These are phyloP conservation scores for Alternaria consortialis DNA, from an alignment of 2,329 filamentous ascomycete species.

Conservation along the genomic window DNA sequence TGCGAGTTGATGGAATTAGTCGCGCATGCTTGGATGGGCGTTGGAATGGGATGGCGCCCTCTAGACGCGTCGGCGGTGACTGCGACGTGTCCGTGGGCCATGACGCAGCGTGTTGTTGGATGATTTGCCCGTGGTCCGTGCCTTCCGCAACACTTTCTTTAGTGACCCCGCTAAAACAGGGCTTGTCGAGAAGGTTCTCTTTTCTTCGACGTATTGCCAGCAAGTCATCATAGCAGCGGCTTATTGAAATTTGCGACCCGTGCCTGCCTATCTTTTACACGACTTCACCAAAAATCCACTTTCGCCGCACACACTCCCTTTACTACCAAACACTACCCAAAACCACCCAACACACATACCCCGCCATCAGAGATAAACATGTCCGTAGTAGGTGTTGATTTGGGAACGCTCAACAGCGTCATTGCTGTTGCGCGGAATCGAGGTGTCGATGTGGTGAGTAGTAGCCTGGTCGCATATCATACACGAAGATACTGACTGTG, in stretches of 20 bases:
- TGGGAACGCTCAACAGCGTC: conserved; percentile 96
- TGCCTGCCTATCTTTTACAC: conserved; percentile 14
- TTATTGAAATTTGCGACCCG: conserved; percentile 18
- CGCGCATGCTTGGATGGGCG: neutral
- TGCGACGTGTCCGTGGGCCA: conserved; percentile 1
- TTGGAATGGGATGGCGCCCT: neutral
- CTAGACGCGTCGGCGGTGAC: conserved; percentile 13
- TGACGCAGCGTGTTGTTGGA: conserved; percentile 24
- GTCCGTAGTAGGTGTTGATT: conserved; percentile 82
- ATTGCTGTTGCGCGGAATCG: conserved; percentile 98
- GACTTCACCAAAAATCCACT: conserved; percentile 12
- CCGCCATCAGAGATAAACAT: conserved; percentile 56
- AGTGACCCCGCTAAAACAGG: conserved; percentile 24
- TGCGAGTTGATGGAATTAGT: neutral
- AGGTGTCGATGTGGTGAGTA: conserved; percentile 96
- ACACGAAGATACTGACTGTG: conserved; percentile 41
- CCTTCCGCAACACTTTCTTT: conserved; percentile 8
- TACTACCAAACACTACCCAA: conserved; percentile 18
- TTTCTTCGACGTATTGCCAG: conserved; percentile 13
- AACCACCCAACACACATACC: conserved; percentile 42
- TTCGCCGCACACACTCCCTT: conserved; percentile 18
- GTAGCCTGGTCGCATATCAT: neutral
- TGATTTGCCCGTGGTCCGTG: conserved; percentile 4
- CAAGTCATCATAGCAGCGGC: conserved; percentile 14
- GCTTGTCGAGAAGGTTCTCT: conserved; percentile 30